A percentile compares a stretch with the other conserved stretches of the same genome.
Evolutionary conservation across 129 eudicot genomes (phyloP).

Genomic region (Pseudognaphalium luteoalbum): DNA sequence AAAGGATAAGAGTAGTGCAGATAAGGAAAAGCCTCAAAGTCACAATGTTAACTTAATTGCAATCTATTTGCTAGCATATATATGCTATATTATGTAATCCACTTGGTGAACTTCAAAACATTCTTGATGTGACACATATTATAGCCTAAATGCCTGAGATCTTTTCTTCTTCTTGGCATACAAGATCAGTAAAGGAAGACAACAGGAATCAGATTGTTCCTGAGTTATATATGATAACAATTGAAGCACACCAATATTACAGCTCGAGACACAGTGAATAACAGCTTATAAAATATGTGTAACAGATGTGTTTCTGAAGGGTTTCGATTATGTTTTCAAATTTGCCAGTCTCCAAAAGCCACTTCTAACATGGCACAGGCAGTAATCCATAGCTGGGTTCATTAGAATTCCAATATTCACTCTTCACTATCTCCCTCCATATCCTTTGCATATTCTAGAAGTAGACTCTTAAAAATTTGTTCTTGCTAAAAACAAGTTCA

Average conservation of each 20-base stretch:
- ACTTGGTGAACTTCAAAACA: background rate
- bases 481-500: background rate
- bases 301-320: background rate
- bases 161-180: background rate
- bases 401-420: background rate
- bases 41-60: slow-evolving; percentile 4
- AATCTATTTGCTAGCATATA: slow-evolving; percentile 3
- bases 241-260: background rate
- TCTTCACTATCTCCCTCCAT: background rate
- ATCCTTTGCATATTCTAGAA: background rate
- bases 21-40: slow-evolving; percentile 15
- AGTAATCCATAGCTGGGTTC: background rate
- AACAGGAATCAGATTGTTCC: slow-evolving; percentile 4
- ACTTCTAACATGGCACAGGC: background rate
- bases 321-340: background rate
- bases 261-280: background rate
- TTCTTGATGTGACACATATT: background rate
- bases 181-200: background rate
- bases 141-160: slow-evolving; percentile 13
- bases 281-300: background rate
- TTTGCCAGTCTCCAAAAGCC: slow-evolving; percentile 10
- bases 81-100: background rate
- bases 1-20: slow-evolving; percentile 22
- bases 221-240: background rate
- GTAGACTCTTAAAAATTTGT: background rate